Percentiles rank a stretch among this genome's conserved stretches.
Evolutionary conservation across 2,329 filamentous ascomycete genomes (phyloP).

Genomic region (Calonectria fujianensis): DNA sequence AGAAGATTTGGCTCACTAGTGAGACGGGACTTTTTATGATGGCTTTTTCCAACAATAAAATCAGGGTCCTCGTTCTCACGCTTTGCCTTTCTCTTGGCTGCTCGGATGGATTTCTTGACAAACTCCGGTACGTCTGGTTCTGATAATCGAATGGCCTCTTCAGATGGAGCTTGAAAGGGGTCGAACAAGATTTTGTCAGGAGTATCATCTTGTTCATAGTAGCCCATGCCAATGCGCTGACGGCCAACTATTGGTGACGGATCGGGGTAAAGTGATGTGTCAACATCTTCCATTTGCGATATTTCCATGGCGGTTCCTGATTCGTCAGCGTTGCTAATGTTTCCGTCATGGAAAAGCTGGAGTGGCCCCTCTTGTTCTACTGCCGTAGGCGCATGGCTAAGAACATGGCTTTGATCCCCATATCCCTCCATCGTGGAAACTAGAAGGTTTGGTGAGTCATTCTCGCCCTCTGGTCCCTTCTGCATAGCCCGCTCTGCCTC

Average conservation of each 20-base stretch:
- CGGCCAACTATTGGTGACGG: conserved; percentile 64
- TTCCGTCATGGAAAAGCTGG: conserved; percentile 40
- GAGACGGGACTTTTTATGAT: conserved; percentile 64
- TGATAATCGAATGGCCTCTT: conserved; percentile 64
- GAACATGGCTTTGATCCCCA: conserved; percentile 59
- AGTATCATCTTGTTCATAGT: conserved; percentile 76
- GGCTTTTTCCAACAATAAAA: conserved; percentile 66
- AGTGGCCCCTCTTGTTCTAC: conserved; percentile 39
- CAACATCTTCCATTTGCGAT: conserved; percentile 55
- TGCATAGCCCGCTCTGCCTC: conserved; percentile 52
- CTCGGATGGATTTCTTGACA: conserved; percentile 72
- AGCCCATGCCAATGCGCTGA: conserved; percentile 76
- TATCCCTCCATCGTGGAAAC: conserved; percentile 51
- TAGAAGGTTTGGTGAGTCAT: conserved; percentile 30
- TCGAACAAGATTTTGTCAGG: conserved; percentile 77
- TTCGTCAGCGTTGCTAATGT: conserved; percentile 25
- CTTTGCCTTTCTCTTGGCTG: conserved; percentile 71
- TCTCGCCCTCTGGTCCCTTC: conserved; percentile 33
- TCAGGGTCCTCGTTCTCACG: conserved; percentile 74
- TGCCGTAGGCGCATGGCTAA: conserved; percentile 46
- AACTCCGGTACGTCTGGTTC: conserved; percentile 72
- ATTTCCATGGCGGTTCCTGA: conserved; percentile 33
- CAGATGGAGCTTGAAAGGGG: conserved; percentile 72
- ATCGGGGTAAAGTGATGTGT: conserved; percentile 68
- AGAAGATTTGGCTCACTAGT: conserved; percentile 56